Evolutionary conservation across 116 monocot species (phyloP).

Genomic region (Zostera marina): DNA sequence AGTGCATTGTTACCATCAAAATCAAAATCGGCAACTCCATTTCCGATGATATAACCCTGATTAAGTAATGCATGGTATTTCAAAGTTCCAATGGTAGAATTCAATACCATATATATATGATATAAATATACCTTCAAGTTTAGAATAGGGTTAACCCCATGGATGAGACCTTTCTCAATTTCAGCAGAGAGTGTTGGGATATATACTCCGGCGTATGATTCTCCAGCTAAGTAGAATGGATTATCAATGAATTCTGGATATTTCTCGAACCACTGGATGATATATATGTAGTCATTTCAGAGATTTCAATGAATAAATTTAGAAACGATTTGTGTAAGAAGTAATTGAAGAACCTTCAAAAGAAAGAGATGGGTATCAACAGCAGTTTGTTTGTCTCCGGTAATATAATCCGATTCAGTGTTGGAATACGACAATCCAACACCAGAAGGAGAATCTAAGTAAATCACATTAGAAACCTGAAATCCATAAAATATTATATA

Average conservation of each 20-base stretch:
- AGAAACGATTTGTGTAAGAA: no score
- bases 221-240: constrained; percentile 66
- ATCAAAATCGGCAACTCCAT: constrained; percentile 43
- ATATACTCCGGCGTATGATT: constrained; percentile 76
- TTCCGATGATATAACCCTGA: constrained; percentile 77
- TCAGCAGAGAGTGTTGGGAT: constrained; percentile 54
- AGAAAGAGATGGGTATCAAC: constrained; percentile 23
- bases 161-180: constrained; percentile 39
- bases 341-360: no score
- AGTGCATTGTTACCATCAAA: constrained; percentile 77
- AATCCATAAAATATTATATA: no score
- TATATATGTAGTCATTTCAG: no score
- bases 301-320: no score
- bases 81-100: no score
- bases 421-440: constrained; percentile 25
- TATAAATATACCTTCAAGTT: constrained; percentile 99
- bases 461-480: constrained; percentile 22
- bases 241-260: constrained; percentile 78
- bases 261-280: constrained; percentile 63
- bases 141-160: constrained; percentile 29
- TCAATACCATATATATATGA: no score
- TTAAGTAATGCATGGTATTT: no score
- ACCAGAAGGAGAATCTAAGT: constrained; percentile 29
- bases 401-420: constrained; percentile 10
- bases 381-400: constrained; percentile 24